Evolutionary conservation across 495 filamentous ascomycete genomes (phyloP), one percentile per base, ranked within the genome.

Genomic region (Wilcoxina mikolae): DNA sequence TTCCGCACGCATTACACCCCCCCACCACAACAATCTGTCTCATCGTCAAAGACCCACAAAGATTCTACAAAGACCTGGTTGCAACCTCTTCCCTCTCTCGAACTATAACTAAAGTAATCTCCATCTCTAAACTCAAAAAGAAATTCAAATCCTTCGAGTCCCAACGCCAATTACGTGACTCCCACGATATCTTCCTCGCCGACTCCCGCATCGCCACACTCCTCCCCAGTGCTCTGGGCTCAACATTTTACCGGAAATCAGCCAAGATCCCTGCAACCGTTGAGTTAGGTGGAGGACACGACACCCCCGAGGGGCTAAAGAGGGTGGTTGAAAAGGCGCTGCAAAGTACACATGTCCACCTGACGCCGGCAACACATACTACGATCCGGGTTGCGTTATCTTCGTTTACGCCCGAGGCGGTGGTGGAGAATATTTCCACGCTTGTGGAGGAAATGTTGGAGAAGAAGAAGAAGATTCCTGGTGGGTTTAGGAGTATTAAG

Each of bases 71-170:
- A 74, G 85, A 96, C 69, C 72, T 88, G 48, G 74, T 94, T 58
- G 78, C 78, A 31, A 73, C 80, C 23, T 73, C 82, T 17, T 91
- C 94, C 70, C 88, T 90, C 3, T 68, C 78, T 58, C 75, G 78
- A 59, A 78, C 80, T 54, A 84, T 98, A 59, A 83, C 78, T 27
- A 76, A 83, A 50, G 81, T 96, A 24, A 83, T 98, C 59, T 83
- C 84, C 58, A 71, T 88, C 62, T 72, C 73, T 56, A 94, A 98
- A 65, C 74, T 98, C 43, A 82, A 83, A 70, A 74, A 79, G 41
- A 87, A 88, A 66, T 95, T 84, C 76, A 81, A 84, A 69, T 73
- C 80, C 45, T 96, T 83, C 69, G 91, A 98, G 73, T 78, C 75
- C 51, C 82, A 83, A 64, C 76, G 91, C 43, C 85, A 90, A 67